Evolutionary conservation across 768 basidiomycete genomes (phyloP).

Genomic region (Cystofilobasidium capitatum): DNA sequence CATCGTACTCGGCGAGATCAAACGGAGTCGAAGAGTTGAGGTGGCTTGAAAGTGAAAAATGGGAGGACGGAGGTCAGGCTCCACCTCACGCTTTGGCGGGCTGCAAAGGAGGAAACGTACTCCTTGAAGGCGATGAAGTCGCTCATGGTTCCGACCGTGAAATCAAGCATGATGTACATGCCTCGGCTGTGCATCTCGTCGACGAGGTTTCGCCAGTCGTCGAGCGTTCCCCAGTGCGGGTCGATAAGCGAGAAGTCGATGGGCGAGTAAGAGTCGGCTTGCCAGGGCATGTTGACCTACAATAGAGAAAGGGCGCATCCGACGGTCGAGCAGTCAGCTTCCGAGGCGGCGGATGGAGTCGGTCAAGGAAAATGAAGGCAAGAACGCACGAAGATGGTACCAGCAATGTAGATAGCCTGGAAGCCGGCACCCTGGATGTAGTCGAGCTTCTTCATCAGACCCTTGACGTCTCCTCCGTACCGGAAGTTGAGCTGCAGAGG

Average conservation of each 20-base stretch:
- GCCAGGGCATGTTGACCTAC: conserved; percentile 27
- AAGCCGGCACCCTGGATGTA: conserved; percentile 86
- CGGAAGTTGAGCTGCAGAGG: conserved; percentile 80
- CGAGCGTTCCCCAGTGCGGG: conserved; percentile 80
- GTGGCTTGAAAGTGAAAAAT: conserved; percentile 45
- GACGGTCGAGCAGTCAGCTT: background rate
- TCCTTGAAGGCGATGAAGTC: conserved; percentile 78
- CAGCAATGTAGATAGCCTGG: conserved; percentile 75
- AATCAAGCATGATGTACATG: conserved; percentile 90
- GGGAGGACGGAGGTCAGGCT: too few species aligned
- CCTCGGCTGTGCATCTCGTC: conserved; percentile 65
- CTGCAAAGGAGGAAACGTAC: conserved; percentile 43
- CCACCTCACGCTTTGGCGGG: too few species aligned
- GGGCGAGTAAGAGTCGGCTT: conserved; percentile 56
- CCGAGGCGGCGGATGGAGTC: background rate
- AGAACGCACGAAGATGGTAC: conserved; percentile 72
- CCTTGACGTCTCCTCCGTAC: conserved; percentile 78
- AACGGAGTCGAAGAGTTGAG: conserved; percentile 76
- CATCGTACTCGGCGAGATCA: conserved; percentile 59
- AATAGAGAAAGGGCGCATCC: too few species aligned
- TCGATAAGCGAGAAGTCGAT: conserved; percentile 82
- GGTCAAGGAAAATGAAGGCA: background rate
- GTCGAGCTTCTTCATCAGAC: conserved; percentile 63
- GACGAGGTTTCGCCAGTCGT: conserved; percentile 67
- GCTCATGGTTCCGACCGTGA: conserved; percentile 85